A percentile compares a stretch with the other conserved stretches of the same genome.
Conservation (phyloP, 805 yeast genomes). For the Ogataea ganodermae region DNA sequence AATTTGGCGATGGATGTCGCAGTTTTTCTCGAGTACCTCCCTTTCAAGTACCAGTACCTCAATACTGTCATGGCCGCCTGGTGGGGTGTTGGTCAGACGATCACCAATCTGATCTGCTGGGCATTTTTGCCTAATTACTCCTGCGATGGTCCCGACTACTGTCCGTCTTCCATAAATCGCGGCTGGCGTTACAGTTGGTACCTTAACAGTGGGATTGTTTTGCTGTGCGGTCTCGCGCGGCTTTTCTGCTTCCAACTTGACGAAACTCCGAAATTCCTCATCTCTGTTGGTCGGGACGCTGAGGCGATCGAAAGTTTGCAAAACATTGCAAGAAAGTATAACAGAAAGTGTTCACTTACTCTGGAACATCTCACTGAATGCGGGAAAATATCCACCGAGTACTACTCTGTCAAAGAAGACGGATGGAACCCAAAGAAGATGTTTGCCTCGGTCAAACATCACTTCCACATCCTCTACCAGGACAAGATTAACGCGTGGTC, state of each 20-base stretch:
- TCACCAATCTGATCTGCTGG: constrained; percentile 50
- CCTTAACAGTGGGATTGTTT: constrained; percentile 48
- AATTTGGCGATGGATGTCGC: constrained; percentile 52
- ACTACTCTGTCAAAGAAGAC: constrained; percentile 7
- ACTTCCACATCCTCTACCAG: constrained; percentile 45
- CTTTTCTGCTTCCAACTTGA: constrained; percentile 42
- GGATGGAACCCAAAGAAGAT: constrained; percentile 18
- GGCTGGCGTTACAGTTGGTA: constrained; percentile 60
- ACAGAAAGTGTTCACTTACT: constrained; percentile 39
- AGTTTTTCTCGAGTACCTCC: constrained; percentile 50
- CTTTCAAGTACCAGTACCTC: constrained; percentile 48
- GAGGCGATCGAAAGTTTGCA: constrained; percentile 43
- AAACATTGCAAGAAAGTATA: constrained; percentile 45
- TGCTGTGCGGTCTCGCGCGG: constrained; percentile 45
- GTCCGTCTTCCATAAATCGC: constrained; percentile 44
- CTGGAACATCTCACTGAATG: constrained; percentile 42
- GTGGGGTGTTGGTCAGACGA: constrained; percentile 60
- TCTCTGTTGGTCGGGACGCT: constrained; percentile 44
- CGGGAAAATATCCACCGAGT: constrained; percentile 33
- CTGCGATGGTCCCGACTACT: constrained; percentile 42
- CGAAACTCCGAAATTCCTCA: constrained; percentile 35
- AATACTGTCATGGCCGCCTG: constrained; percentile 51
- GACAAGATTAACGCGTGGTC: constrained; percentile 41
- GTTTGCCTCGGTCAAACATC: constrained; percentile 29
- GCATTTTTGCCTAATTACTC: constrained; percentile 49